Base-by-base conservation (phyloP, 2,329 filamentous ascomycete genomes). In the Epichloe hybrida region DNA sequence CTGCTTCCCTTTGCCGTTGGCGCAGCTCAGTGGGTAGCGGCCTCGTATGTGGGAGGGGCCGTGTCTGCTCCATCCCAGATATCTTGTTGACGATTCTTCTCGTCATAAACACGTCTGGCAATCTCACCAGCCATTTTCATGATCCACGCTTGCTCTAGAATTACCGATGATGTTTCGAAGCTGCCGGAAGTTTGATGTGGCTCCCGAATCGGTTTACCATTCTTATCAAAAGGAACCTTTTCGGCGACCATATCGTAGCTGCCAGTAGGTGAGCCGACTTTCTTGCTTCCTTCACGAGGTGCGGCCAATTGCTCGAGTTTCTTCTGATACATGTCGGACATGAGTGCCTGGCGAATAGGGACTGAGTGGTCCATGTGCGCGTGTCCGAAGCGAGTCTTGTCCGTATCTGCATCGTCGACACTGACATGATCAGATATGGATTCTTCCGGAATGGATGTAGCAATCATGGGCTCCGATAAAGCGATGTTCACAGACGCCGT, bases 61-160 rank as follows among this genome's bases (percentile, higher is more conserved):
- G 79, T 75, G 54, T 81, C 75, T 49, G 72, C 68, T 52, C 80
- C 76, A 41, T 74, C 76, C 65, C 65, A 68, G 17, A 53, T 51
- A 51, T 59, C 57, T 42, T 62, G 60, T 40, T 53, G 55, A 37
- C 73, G 71, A 50, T 74, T 72, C 68, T 95, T 93, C 69, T 95
- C 87, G 58, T 95, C 87, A 57, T 91, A 87, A 56, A 95, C 88
- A 51, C 88, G 84, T 48, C 83, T 75, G 37, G 89, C 88, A 59
- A 97, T 91, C 66, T 97, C 93, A 56, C 83, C 84, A 5, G 91
- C 90, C 80, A 98, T 93, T 72, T 95, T 93, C 71, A 84, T 81
- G 69, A 93, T 85, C 86, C 87, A 93, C 3, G 86, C 87, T 65
- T 88, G 84, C 63, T 89, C 85, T 27, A 88, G 71, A 46, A 88